A percentile compares a stretch with the other conserved stretches of the same genome.
Conservation (phyloP, 139 green algal genomes). For the Chlorella sorokiniana region DNA sequence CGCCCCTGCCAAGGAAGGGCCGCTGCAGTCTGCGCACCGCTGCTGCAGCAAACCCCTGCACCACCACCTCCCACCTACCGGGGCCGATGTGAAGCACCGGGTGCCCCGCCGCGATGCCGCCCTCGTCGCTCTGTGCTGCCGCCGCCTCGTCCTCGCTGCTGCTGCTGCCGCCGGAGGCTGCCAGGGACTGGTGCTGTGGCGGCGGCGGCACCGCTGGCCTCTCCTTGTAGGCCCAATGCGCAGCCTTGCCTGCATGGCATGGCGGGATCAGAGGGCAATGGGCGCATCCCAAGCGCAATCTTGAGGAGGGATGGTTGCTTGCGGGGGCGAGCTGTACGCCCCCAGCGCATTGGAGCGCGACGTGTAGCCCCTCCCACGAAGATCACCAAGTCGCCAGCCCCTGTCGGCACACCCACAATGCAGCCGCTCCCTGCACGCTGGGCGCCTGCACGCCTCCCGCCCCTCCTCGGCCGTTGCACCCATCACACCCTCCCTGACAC, state of each 20-base stretch:
- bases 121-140: not conserved
- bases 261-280: not conserved
- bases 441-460: too few relatives aligned
- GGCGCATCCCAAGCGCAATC: too few relatives aligned
- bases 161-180: conserved; percentile 11
- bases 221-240: conserved; percentile 93
- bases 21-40: not conserved
- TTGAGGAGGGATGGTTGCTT: too few relatives aligned
- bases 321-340: too few relatives aligned
- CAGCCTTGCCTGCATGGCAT: conserved; percentile 48
- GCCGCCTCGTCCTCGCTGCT: not conserved
- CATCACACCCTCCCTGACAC: too few relatives aligned
- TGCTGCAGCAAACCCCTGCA: not conserved
- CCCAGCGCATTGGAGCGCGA: too few relatives aligned
- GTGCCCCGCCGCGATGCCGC: conserved; percentile 35
- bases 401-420: too few relatives aligned
- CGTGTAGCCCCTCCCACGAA: too few relatives aligned
- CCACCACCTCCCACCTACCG: conserved; percentile 1
- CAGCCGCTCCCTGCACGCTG: too few relatives aligned
- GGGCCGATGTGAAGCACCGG: conserved; percentile 52
- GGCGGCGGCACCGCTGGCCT: not conserved
- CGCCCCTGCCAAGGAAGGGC: too few relatives aligned
- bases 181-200: not conserved
- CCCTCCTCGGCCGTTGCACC: too few relatives aligned
- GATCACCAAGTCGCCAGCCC: too few relatives aligned